Evolutionary conservation across 2,329 filamentous ascomycete genomes (phyloP).

Genomic region (Fusarium chlamydosporum): DNA sequence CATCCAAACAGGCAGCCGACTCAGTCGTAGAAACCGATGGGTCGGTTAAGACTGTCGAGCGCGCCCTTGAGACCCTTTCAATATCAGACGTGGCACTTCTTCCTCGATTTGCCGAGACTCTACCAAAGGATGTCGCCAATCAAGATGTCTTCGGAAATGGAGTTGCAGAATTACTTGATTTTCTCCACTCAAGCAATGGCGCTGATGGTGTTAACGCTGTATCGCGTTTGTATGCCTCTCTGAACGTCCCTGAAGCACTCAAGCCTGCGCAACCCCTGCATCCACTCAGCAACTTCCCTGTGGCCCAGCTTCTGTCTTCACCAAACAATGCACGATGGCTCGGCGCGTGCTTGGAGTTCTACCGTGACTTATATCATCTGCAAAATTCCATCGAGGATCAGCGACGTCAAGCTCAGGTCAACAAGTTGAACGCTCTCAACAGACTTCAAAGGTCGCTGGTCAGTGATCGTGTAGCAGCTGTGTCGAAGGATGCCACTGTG

Average conservation of each 20-base stretch:
- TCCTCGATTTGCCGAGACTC: slow-evolving; percentile 51
- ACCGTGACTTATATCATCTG: slow-evolving; percentile 61
- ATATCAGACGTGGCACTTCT: slow-evolving; percentile 62
- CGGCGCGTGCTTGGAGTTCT: slow-evolving; percentile 66
- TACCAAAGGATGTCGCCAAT: slow-evolving; percentile 23
- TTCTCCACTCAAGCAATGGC: slow-evolving; percentile 54
- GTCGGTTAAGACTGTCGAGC: slow-evolving; percentile 50
- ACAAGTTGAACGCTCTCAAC: slow-evolving; percentile 68
- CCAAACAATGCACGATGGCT: slow-evolving; percentile 62
- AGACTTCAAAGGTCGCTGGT: slow-evolving; percentile 73
- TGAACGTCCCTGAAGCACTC: slow-evolving; percentile 48
- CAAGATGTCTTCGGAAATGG: slow-evolving; percentile 23
- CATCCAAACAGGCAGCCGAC: slow-evolving; percentile 54
- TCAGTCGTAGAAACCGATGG: slow-evolving; percentile 44
- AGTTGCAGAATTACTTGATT: slow-evolving; percentile 50
- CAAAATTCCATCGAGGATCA: slow-evolving; percentile 60
- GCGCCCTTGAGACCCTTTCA: slow-evolving; percentile 64
- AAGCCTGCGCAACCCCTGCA: slow-evolving; percentile 65
- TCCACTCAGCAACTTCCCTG: slow-evolving; percentile 69
- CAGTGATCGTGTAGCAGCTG: slow-evolving; percentile 66
- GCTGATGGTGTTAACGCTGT: slow-evolving; percentile 53
- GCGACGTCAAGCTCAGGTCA: slow-evolving; percentile 59
- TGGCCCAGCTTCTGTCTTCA: slow-evolving; percentile 63
- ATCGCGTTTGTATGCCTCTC: slow-evolving; percentile 54
- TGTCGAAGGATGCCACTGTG: slow-evolving; percentile 73